These are phyloP conservation scores for Venturia asperata DNA, from an alignment of 2,329 filamentous ascomycete genomes.

Conservation along the genomic window DNA sequence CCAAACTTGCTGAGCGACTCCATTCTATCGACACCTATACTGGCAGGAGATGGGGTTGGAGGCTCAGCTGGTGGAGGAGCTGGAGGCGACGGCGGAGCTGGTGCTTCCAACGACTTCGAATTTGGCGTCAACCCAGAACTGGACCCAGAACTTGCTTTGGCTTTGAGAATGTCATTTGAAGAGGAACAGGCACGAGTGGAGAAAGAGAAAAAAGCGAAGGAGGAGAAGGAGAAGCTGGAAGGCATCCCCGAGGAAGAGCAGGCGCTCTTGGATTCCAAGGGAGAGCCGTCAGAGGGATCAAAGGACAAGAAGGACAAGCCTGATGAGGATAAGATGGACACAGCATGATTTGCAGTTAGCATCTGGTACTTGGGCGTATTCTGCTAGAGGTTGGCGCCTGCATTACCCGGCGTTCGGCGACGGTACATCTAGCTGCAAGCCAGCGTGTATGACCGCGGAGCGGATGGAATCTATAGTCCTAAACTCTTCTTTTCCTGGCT, in stretches of 20 bases:
- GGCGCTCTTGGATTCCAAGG: conserved; percentile 57
- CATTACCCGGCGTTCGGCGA: conserved; percentile 17
- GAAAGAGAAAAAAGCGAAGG: conserved; percentile 70
- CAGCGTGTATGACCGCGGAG: conserved; percentile 7
- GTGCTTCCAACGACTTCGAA: conserved; percentile 61
- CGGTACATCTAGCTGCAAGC: conserved; percentile 12
- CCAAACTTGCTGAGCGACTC: conserved; percentile 89
- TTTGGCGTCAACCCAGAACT: conserved; percentile 86
- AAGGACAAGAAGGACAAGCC: conserved; percentile 39
- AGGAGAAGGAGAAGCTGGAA: conserved; percentile 66
- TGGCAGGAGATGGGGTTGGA: conserved; percentile 69
- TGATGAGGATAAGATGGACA: conserved; percentile 73
- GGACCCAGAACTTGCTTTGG: conserved; percentile 90
- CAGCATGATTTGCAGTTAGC: conserved; percentile 47
- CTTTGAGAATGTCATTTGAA: conserved; percentile 94
- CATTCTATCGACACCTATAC: conserved; percentile 79
- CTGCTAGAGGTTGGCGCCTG: conserved; percentile 10
- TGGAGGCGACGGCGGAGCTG: conserved; percentile 37
- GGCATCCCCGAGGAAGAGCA: conserved; percentile 65
- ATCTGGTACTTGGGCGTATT: background rate
- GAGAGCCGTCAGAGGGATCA: conserved; percentile 55
- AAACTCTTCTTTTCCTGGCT: background rate
- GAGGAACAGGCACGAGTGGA: conserved; percentile 94
- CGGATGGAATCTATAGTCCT: background rate
- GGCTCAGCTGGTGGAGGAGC: conserved; percentile 38